Evolutionary conservation across 495 filamentous ascomycete genomes (phyloP), one percentile per base, ranked within the genome.

Genomic region (Pyronema domesticum): DNA sequence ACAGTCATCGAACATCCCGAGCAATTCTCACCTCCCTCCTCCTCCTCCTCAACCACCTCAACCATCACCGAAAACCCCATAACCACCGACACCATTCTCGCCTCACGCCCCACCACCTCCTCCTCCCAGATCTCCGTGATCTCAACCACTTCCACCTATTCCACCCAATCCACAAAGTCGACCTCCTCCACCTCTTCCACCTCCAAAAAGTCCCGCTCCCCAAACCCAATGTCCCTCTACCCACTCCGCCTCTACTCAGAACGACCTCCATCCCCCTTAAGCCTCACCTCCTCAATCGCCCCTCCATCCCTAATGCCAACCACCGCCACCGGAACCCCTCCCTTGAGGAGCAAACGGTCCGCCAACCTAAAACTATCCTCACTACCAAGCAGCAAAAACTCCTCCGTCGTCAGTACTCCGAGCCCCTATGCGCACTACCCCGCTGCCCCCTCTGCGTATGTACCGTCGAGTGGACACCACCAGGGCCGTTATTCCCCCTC

Each of bases 21-120:
- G 17, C 39, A 3, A 15, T 47, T 18, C 45, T 73, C 75, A 74
- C 78, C 81, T 55, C 81, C 69, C 54, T 81, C 77, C 51, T 69
- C 77, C 51, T 69, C 75, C 56, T 69, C 71, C 57, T 70, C 66
- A 9, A 79, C 77, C 53, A 72, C 37, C 57, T 73, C 73, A 56
- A 74, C 71, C 57, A 73, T 70, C 46, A 68, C 67, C 45, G 73
- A 42, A 7, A 42, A 30, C 23, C 23, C 23, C 23, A 30, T 30
- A 1, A 30, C 50, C 9, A 72, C 70, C 15, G 64, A 62, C 10
- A 72, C 58, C n/a, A 68, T 65, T 52, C 66, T 69, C 36, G 64
- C 67, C 45, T 65, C 39, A 43, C 15, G 15, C 11, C 45, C 18
- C 45, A 23, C 1, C 45, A 47, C 30, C 45, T 47, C 45, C 10